Conservation (phyloP, 345 rosid species). For the Gossypium longicalyx region DNA sequence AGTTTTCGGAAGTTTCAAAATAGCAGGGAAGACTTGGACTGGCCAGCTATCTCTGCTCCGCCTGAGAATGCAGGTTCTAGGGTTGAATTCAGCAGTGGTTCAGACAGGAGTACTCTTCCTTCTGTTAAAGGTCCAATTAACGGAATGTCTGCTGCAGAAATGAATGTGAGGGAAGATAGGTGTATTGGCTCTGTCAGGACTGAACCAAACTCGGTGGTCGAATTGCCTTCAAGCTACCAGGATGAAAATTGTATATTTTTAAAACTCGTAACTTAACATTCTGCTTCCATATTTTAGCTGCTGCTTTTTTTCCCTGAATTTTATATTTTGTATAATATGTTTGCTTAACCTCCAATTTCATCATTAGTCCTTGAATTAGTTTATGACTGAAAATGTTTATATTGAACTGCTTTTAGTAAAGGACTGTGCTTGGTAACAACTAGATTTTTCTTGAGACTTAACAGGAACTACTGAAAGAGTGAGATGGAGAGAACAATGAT, state of each 20-base stretch:
- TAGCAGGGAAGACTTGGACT: constrained; percentile 60
- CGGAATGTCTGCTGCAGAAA: constrained; percentile 47
- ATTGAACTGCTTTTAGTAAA: neutral
- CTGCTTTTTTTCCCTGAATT: neutral
- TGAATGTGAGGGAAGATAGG: constrained; percentile 50
- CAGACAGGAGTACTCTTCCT: constrained; percentile 40
- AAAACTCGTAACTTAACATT: constrained; percentile 5
- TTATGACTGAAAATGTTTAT: neutral
- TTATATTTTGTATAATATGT: neutral
- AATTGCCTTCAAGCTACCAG: constrained; percentile 46
- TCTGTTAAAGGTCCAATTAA: constrained; percentile 40
- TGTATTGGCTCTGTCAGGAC: constrained; percentile 39
- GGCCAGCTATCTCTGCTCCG: constrained; percentile 34
- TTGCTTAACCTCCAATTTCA: neutral
- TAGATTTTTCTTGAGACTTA: neutral
- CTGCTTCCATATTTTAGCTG: constrained; percentile 7
- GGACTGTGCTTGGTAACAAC: neutral
- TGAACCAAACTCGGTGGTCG: constrained; percentile 41
- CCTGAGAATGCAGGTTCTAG: constrained; percentile 43
- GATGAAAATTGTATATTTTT: constrained; percentile 61
- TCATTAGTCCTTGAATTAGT: neutral
- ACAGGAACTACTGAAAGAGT: neutral
- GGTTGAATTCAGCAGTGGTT: constrained; percentile 37
- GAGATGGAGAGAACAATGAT: neutral
- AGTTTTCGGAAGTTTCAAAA: constrained; percentile 55